Evolutionary conservation across 208 protist genomes (phyloP).

Genomic region (Polymyxa betae): DNA sequence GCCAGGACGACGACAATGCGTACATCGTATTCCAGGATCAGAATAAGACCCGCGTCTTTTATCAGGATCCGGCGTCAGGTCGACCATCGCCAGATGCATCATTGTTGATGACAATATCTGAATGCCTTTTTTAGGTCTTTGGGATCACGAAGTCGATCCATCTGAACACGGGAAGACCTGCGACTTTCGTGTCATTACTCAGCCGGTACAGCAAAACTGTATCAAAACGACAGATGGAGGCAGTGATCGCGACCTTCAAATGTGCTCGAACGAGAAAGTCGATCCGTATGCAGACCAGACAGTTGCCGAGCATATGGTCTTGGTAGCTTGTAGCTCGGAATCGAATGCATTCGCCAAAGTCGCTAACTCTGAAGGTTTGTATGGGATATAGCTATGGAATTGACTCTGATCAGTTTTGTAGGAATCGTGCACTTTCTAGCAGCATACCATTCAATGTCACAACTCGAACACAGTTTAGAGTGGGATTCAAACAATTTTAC

Average conservation of each 20-base stretch:
- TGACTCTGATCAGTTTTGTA: not conserved
- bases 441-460: not conserved
- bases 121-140: not conserved
- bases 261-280: not conserved
- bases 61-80: not conserved
- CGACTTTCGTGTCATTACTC: constrained; percentile 24
- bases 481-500: not conserved
- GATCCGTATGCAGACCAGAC: not conserved
- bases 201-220: not conserved
- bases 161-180: constrained; percentile 4
- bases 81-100: not conserved
- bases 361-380: not conserved
- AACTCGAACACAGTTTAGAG: not conserved
- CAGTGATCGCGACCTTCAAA: not conserved
- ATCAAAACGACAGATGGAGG: not conserved
- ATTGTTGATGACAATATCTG: not conserved
- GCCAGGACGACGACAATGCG: not conserved
- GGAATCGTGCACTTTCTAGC: not conserved
- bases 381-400: not conserved
- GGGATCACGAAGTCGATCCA: not conserved
- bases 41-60: not conserved
- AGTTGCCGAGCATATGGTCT: constrained; percentile 36
- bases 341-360: constrained; percentile 22
- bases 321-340: constrained; percentile 33
- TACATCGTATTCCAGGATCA: not conserved